phyloP scores from a whole-genome alignment of 805 yeast species.

The Wickerhamiella qilinensis region DNA sequence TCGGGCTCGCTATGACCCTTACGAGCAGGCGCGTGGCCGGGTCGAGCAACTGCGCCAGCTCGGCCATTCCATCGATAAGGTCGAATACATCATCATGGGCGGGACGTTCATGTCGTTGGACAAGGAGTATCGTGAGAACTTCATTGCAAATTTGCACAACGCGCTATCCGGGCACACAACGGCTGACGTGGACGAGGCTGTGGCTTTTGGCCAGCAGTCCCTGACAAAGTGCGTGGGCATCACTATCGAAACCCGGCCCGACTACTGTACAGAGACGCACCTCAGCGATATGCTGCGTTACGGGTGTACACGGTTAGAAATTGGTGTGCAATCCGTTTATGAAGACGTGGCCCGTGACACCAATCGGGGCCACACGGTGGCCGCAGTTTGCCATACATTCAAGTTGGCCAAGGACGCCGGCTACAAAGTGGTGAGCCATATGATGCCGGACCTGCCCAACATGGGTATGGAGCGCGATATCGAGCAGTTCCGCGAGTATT shows the following conservation, averaged over 20 bases:
- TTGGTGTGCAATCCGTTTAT: constrained; percentile 93
- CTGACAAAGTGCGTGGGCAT: constrained; percentile 96
- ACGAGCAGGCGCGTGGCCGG: constrained; percentile 96
- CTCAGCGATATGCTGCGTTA: constrained; percentile 87
- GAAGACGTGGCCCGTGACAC: constrained; percentile 98
- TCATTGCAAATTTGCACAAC: constrained; percentile 80
- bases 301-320: constrained; percentile 92
- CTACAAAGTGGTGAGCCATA: constrained; percentile 91
- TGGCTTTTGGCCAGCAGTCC: constrained; percentile 79
- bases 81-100: constrained; percentile 96
- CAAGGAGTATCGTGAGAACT: constrained; percentile 72
- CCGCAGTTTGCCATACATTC: constrained; percentile 90
- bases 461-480: constrained; percentile 97
- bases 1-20: constrained; percentile 94
- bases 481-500: constrained; percentile 90
- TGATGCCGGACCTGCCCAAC: constrained; percentile 99
- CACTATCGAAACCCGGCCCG: constrained; percentile 96
- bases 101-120: constrained; percentile 97
- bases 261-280: constrained; percentile 93
- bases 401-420: constrained; percentile 96
- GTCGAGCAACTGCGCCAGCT: constrained; percentile 87
- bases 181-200: constrained; percentile 76
- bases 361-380: constrained; percentile 94
- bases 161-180: constrained; percentile 91
- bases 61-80: constrained; percentile 94